These are phyloP conservation scores for Macrocystidia cucumis DNA, from an alignment of 1,284 basidiomycete genomes.

Conservation along the genomic window DNA sequence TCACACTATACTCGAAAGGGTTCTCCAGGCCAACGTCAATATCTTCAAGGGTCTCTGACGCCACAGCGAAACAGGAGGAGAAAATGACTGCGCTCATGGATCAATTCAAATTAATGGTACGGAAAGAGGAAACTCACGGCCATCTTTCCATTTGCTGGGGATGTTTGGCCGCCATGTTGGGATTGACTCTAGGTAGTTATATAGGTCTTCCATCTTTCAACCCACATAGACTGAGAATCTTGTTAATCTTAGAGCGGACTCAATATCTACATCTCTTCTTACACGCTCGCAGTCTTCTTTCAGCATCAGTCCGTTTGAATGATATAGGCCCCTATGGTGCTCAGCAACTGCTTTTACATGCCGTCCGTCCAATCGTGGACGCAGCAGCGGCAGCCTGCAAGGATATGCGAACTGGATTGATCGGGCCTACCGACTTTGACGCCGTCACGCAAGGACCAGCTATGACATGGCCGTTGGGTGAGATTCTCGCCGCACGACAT, in stretches of 20 bases:
- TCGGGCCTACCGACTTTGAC: conserved; percentile 23
- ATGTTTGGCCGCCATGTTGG: conserved; percentile 71
- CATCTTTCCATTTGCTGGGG: conserved; percentile 93
- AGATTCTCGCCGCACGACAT: conserved; percentile 85
- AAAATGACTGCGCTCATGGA: conserved; percentile 42
- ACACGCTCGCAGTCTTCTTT: conserved; percentile 84
- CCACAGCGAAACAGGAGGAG: conserved; percentile 15
- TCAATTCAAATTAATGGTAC: conserved; percentile 57
- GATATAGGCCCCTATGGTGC: conserved; percentile 89
- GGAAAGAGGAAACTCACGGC: conserved; percentile 61
- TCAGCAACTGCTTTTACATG: conserved; percentile 80
- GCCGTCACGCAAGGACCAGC: conserved; percentile 52
- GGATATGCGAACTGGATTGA: conserved; percentile 34
- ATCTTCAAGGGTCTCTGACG: conserved; percentile 14
- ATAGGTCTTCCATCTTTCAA: not conserved
- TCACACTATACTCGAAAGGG: conserved; percentile 83
- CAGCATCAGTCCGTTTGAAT: conserved; percentile 89
- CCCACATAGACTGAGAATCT: no score
- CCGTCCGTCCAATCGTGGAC: conserved; percentile 59
- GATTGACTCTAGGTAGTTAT: conserved; percentile 60
- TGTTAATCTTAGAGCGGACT: conserved; percentile 59
- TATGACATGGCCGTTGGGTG: conserved; percentile 95
- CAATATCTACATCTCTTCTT: conserved; percentile 89
- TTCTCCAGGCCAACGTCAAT: conserved; percentile 49
- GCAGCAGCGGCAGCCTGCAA: conserved; percentile 37